These are phyloP conservation scores for Microcyclosporella mali DNA, from an alignment of 2,329 filamentous ascomycete species.

Conservation along the genomic window DNA sequence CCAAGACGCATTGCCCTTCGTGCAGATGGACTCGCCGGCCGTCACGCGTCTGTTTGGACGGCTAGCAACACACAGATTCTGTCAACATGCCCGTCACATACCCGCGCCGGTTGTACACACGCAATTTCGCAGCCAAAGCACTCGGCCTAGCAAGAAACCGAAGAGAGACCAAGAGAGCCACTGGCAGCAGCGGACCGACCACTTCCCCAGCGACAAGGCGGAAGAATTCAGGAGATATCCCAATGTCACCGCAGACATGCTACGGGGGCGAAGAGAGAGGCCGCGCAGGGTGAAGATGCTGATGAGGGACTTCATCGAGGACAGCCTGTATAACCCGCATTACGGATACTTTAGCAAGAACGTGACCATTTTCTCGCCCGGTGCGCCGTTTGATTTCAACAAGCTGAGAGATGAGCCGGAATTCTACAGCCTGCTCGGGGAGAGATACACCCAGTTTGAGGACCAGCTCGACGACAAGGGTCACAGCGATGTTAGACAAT, in stretches of 20 bases:
- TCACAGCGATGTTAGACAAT: constrained; percentile 70
- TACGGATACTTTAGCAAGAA: constrained; percentile 33
- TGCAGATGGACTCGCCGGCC: constrained; percentile 71
- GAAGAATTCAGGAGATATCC: constrained; percentile 79
- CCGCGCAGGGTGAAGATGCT: constrained; percentile 92
- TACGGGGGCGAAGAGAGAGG: constrained; percentile 66
- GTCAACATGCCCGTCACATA: constrained; percentile 45
- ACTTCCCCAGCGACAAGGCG: constrained; percentile 68
- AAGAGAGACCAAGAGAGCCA: constrained; percentile 55
- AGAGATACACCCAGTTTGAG: constrained; percentile 84
- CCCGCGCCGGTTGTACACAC: constrained; percentile 40
- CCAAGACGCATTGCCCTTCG: not conserved
- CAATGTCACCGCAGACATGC: constrained; percentile 72
- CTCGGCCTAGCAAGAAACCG: constrained; percentile 12
- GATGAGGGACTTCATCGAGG: constrained; percentile 94
- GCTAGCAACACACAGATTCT: constrained; percentile 66
- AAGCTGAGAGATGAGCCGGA: constrained; percentile 73
- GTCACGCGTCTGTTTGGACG: constrained; percentile 75
- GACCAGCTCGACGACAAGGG: constrained; percentile 70
- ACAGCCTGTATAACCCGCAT: constrained; percentile 43
- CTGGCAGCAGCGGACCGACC: constrained; percentile 79
- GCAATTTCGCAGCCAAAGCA: constrained; percentile 15
- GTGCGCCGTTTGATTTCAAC: constrained; percentile 84
- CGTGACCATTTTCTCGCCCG: constrained; percentile 68
- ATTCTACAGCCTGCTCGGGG: constrained; percentile 70